Evolutionary conservation across 1,284 basidiomycete genomes (phyloP).

Genomic region (Caloboletus firmus): DNA sequence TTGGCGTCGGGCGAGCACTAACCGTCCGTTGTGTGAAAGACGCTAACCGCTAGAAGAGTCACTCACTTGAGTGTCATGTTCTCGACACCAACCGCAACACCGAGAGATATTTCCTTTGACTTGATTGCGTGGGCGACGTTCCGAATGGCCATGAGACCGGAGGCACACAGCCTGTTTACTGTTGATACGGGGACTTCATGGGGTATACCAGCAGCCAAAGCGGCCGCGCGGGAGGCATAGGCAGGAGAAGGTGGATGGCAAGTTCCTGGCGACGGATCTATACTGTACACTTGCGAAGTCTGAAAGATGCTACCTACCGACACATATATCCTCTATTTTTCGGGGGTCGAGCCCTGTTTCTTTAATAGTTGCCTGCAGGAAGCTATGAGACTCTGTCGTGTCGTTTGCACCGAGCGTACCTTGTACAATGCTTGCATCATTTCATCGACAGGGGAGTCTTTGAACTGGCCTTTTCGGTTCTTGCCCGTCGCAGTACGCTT

Average conservation of each 20-base stretch:
- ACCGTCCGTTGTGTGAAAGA: conserved; percentile 1
- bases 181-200: conserved; percentile 72
- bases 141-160: conserved; percentile 83
- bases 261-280: conserved; percentile 50
- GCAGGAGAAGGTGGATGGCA: conserved; percentile 84
- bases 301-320: conserved; percentile 49
- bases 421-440: conserved; percentile 69
- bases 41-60: background rate
- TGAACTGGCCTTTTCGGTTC: conserved; percentile 79
- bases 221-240: conserved; percentile 76
- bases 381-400: background rate
- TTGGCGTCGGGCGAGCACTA: conserved; percentile 77
- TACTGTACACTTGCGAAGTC: background rate
- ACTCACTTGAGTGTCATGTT: conserved; percentile 81
- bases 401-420: conserved; percentile 35
- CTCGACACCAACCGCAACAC: conserved; percentile 80
- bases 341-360: conserved; percentile 51
- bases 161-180: conserved; percentile 84
- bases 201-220: conserved; percentile 80
- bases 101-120: conserved; percentile 66
- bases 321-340: conserved; percentile 78
- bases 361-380: conserved; percentile 45
- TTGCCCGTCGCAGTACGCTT: conserved; percentile 77
- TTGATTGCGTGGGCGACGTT: conserved; percentile 78
- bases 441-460: conserved; percentile 74